Base-by-base conservation (phyloP, 441 rosid genomes). In the Lepidium campestre region DNA sequence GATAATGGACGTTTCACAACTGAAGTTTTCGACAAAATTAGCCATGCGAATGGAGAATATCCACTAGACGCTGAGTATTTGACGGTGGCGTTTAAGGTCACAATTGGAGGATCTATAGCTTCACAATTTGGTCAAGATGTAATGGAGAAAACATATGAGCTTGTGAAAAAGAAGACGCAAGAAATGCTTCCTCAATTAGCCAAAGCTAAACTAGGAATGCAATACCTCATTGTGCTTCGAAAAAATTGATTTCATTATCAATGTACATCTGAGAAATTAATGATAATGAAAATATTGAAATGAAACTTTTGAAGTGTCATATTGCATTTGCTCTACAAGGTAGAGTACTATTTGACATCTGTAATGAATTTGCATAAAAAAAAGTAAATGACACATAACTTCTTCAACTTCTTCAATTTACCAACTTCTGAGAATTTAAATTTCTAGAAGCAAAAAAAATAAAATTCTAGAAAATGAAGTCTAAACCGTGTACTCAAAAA, bases 1-100 rank as follows among this genome's bases (percentile, higher is more conserved):
- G 41, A 34, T 5, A 67, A 71, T 4, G 70, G 66, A 8, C 15
- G 40, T 41, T 76, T 71, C 62, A 71, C 34, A 32, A 67, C 50
- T 13, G 76, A 71, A 40, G 65, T 13, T 4, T 32, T 68, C 20
- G 34, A 68, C 1, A 57, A 62, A 35, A 34, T 62, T 20, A 62
- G 6, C 1, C 67, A 62, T 2, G 34, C 6, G 1, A 47, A 35
- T 0, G 67, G 11, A 4, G 67, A 62, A 45, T 19, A 13, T 20
- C 67, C 57, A 0, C 8, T 48, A 47, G 55, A 62, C 23, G 8
- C 67, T 2, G 29, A 60, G 29, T 60, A 31, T 44, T 44, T 60
- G 53, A 60, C 41, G 6, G 13, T 4, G 17, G 10, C 65, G 5
- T 60, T 60, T 45, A 60, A 60, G 29, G 65, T 19, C 6, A 18